Evolutionary conservation across 495 filamentous ascomycete genomes (phyloP).

Genomic region (Hypoxylon trugodes): DNA sequence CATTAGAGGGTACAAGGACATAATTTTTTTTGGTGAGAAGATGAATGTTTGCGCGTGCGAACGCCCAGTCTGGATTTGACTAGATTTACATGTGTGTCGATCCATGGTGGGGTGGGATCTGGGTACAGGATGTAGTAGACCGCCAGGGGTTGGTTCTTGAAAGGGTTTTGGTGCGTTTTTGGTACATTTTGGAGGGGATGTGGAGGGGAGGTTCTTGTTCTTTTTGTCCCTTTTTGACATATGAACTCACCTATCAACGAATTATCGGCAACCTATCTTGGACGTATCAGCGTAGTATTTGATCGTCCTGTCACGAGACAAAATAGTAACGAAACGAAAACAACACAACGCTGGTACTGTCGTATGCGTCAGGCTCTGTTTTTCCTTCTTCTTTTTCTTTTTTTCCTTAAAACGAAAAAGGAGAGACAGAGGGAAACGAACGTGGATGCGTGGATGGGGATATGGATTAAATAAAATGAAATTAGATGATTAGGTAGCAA

Average conservation of each 20-base stretch:
- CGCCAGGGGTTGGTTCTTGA: slow-evolving; percentile 13
- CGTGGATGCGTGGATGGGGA: no score
- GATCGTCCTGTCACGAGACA: slow-evolving; percentile 24
- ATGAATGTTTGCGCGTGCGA: no score
- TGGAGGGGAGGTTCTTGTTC: no score
- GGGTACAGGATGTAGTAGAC: slow-evolving; percentile 5
- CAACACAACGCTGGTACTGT: slow-evolving; percentile 5
- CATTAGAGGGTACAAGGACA: no score
- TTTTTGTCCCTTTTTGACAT: no score
- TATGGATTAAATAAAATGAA: no score
- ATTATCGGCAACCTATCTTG: background rate
- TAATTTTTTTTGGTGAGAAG: slow-evolving; percentile 18
- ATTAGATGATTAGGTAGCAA: slow-evolving; percentile 11
- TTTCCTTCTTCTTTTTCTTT: no score
- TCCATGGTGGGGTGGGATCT: slow-evolving; percentile 29
- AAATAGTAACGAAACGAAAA: no score
- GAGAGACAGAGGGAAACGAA: background rate
- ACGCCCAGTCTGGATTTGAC: slow-evolving; percentile 27
- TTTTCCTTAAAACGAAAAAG: background rate
- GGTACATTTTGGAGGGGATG: slow-evolving; percentile 1
- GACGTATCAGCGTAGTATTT: slow-evolving; percentile 20
- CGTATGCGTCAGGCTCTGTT: background rate
- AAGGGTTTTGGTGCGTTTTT: no score
- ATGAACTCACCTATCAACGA: slow-evolving; percentile 25
- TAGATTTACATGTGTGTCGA: slow-evolving; percentile 36